Base-by-base conservation (phyloP, 305 asterid genomes). In the Fraxinus dipetala region DNA sequence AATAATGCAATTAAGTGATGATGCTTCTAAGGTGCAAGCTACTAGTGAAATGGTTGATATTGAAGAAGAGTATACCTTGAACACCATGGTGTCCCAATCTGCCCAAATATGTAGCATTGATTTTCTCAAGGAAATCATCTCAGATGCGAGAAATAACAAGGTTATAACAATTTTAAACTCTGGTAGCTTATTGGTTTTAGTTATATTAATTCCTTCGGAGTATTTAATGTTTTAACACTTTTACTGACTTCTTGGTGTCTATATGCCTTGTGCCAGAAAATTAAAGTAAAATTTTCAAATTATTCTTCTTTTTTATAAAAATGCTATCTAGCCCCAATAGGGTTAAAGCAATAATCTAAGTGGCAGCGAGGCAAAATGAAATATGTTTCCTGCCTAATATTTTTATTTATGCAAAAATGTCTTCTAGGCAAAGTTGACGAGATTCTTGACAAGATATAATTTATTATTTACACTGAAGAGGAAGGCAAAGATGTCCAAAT, bases 101-200 rank as follows among this genome's bases (percentile, higher is more conserved):
- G 89, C 90, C 73, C 91, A 91, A 86, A 82, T 82, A 18, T 90
- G 86, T 84, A 85, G 86, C 79, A 80, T 84, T 81, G 94, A 89
- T 78, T 85, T 84, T 81, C 92, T 95, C 6, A 95, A 88, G 78
- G 91, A 91, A 72, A 81, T 87, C 78, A 86, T 96, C 81, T 82
- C 88, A 28, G 94, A 86, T 86, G 96, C 98, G 18, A 92, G 87
- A 81, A 89, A 84, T 85, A 89, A 91, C 83, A 94, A 94, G 99
- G 99, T 94, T 88, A 30, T 38, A 65, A 36, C 70, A 36, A 36
- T 32, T 70, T 75, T 59, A 11, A 14, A 75, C 73, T 80, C 75
- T 72, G 59, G 54, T 77, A 26, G 34, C n/a, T 31, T 80, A 34
- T 45, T 78, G 40, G 22, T 70, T 70, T 70, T 70, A 14, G 22